Percentiles rank a stretch among this genome's conserved stretches.
These are phyloP conservation scores for Suillus hirtellus DNA, from an alignment of 768 basidiomycete species.

Conservation along the genomic window DNA sequence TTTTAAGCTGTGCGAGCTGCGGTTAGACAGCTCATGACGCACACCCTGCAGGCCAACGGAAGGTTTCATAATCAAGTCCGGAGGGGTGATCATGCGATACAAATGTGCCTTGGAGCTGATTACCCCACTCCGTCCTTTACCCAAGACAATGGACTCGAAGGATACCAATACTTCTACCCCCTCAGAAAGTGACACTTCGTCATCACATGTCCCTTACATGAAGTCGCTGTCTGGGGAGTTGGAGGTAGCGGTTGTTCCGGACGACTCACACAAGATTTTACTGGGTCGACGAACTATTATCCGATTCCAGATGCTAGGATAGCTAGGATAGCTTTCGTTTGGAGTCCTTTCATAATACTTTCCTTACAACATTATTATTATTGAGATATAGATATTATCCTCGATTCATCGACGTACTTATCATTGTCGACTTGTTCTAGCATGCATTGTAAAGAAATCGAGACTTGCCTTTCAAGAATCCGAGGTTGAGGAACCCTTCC, in stretches of 20 bases:
- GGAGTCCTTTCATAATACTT: background rate
- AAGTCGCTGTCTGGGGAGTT: constrained; percentile 56
- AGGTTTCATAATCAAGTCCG: constrained; percentile 22
- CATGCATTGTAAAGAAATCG: background rate
- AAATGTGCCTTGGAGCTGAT: constrained; percentile 26
- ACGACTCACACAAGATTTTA: constrained; percentile 52
- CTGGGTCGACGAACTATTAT: constrained; percentile 57
- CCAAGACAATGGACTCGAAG: background rate
- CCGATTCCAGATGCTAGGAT: constrained; percentile 53
- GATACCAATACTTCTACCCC: background rate
- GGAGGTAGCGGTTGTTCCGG: constrained; percentile 52
- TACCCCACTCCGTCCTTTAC: constrained; percentile 18
- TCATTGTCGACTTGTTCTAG: background rate
- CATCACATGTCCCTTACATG: constrained; percentile 20
- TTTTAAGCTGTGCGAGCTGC: background rate
- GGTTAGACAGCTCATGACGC: background rate
- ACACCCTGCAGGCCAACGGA: constrained; percentile 18
- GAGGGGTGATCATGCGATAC: constrained; percentile 26
- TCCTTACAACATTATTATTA: constrained; percentile 4
- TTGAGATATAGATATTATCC: background rate
- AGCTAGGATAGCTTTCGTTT: constrained; percentile 1
- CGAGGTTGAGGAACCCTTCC: constrained; percentile 76
- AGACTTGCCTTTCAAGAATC: constrained; percentile 70
- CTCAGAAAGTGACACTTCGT: background rate
- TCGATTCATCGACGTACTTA: background rate